Base-by-base conservation (phyloP, 257 asterid species). In the Eustoma russellianum region DNA sequence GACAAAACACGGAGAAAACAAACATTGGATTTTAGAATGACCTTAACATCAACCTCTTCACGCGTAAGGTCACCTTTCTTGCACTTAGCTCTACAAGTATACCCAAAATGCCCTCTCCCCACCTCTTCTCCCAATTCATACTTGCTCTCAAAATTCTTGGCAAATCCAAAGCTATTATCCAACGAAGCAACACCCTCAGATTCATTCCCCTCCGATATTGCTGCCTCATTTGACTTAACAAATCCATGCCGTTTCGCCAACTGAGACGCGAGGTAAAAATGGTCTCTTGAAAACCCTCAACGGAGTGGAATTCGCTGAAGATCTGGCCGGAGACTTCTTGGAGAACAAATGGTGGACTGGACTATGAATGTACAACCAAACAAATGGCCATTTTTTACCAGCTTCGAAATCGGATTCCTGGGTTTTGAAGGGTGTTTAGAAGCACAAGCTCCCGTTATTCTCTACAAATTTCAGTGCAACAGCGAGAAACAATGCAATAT, bases 31-130 rank as follows among this genome's bases (percentile, higher is more conserved):
- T 86, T 90, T 18, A 93, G 93, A 17, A 90, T 86, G 81, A 90
- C 94, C 76, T 90, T 90, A 33, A 86, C 96, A 41, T 96, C 98
- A 68, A 90, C 88, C 12, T 83, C 88, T 48, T 83, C 83, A 0
- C 97, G 95, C 60, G 74, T 79, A 45, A 78, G 79, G 54, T 90
- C 96, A 34, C 96, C 98, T 61, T 90, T 86, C 79, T 80, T 90
- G 60, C 84, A 80, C 72, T 68, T 82, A 10, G 98, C 98, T 68
- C 55, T 78, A 66, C 96, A 80, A 56, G 98, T 90, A 66, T 83
- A 86, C 61, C 98, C 98, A 77, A 90, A 90, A 73, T 90, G 96
- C 61, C 98, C 98, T 69, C 96, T 62, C 35, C 98, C 98, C 33
- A 86, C 95, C 73, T 90, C 98, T 19, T 74, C 96, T 46, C 98